phyloP scores from a whole-genome alignment of 2,329 filamentous ascomycete species.

The Tolypocladium album region DNA sequence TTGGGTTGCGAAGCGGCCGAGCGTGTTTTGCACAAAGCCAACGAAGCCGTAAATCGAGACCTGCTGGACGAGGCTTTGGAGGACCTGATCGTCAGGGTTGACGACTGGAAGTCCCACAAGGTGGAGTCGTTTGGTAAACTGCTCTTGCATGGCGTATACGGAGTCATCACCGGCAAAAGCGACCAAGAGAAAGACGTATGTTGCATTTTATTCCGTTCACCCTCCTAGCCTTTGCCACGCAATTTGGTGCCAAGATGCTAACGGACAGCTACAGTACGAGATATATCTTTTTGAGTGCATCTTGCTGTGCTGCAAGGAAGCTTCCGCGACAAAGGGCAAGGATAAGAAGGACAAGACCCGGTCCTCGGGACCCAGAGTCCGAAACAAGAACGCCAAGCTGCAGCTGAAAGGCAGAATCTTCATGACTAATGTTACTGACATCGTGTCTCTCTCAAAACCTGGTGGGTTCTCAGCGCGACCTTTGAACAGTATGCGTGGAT shows the following conservation, averaged over 20 bases:
- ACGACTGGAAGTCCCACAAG: constrained; percentile 93
- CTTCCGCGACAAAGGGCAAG: constrained; percentile 72
- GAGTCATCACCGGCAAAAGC: constrained; percentile 79
- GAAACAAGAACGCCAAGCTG: constrained; percentile 65
- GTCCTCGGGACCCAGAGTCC: constrained; percentile 43
- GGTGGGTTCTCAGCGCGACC: constrained; percentile 42
- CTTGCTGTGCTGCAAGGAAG: constrained; percentile 91
- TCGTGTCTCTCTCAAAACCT: constrained; percentile 78
- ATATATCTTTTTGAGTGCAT: constrained; percentile 97
- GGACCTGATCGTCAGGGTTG: constrained; percentile 72
- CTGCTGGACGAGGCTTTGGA: constrained; percentile 73
- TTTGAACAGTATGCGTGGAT: no score
- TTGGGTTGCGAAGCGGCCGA: constrained; percentile 74
- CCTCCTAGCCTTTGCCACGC: neutral
- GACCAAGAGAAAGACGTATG: constrained; percentile 84
- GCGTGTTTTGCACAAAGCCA: constrained; percentile 71
- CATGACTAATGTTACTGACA: constrained; percentile 96
- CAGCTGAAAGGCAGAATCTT: constrained; percentile 96
- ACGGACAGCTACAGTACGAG: constrained; percentile 58
- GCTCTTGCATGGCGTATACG: constrained; percentile 80
- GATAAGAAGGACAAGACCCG: constrained; percentile 61
- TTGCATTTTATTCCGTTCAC: constrained; percentile 10
- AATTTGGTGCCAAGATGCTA: neutral
- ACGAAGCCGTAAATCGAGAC: constrained; percentile 83
- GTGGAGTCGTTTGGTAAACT: constrained; percentile 87